Conservation (phyloP, 1,139 yeast genomes). For the Yamadazyma dendronema region DNA sequence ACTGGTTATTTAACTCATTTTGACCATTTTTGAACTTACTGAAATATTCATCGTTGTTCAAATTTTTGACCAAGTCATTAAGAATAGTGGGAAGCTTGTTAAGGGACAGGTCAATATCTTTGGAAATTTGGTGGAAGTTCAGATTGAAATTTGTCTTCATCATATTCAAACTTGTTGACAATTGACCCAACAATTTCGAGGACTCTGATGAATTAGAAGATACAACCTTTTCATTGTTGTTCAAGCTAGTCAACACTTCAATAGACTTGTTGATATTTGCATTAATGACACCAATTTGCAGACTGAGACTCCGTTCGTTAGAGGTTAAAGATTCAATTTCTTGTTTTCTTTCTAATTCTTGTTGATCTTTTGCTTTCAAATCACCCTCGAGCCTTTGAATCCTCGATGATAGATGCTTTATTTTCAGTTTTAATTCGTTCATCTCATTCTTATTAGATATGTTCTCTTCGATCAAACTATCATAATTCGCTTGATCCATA, state of each 20-base stretch:
- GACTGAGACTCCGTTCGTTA: conserved; percentile 5
- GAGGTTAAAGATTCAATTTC: conserved; percentile 7
- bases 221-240: conserved; percentile 3
- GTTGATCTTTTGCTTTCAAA: conserved; percentile 5
- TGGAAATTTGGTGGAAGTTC: conserved; percentile 10
- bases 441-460: conserved; percentile 16
- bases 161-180: conserved; percentile 10
- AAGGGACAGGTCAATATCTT: conserved; percentile 11
- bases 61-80: conserved; percentile 11
- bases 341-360: conserved; percentile 2
- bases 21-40: conserved; percentile 12
- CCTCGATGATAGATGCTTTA: conserved; percentile 6
- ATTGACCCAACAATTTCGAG: conserved; percentile 4
- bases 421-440: conserved; percentile 13
- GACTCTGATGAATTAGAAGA: conserved; percentile 5
- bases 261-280: conserved; percentile 8
- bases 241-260: conserved; percentile 4
- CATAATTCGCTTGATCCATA: conserved; percentile 58
- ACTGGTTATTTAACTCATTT: conserved; percentile 11
- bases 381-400: conserved; percentile 7
- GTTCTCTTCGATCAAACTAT: conserved; percentile 34
- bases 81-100: conserved; percentile 13
- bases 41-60: conserved; percentile 14
- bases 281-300: conserved; percentile 6
- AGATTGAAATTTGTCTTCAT: conserved; percentile 12